phyloP scores from a whole-genome alignment of 2,329 filamentous ascomycete species.

The Tolypocladium paradoxum region DNA sequence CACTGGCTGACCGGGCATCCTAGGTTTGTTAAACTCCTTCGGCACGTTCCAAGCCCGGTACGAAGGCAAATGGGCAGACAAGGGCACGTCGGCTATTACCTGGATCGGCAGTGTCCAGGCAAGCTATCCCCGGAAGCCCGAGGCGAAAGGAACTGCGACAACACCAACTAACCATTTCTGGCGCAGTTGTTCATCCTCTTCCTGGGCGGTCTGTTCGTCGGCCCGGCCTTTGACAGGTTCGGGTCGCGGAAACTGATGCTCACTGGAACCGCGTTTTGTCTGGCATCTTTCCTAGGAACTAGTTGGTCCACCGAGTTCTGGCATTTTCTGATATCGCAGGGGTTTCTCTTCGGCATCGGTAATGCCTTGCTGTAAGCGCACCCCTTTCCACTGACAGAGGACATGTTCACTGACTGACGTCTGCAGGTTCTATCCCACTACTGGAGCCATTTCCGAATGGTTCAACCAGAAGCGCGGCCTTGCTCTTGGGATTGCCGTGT shows the following conservation, averaged over 20 bases:
- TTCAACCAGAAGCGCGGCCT: conserved; percentile 18
- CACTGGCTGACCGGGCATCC: not conserved
- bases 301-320: conserved; percentile 21
- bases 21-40: conserved; percentile 30
- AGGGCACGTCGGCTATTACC: conserved; percentile 20
- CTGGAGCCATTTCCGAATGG: conserved; percentile 18
- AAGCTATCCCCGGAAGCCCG: not conserved
- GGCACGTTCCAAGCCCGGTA: conserved; percentile 47
- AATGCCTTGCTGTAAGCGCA: conserved; percentile 20
- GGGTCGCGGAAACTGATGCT: conserved; percentile 23
- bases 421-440: conserved; percentile 19
- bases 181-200: conserved; percentile 27
- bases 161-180: too few species aligned
- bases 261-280: conserved; percentile 21
- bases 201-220: conserved; percentile 25
- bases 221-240: conserved; percentile 28
- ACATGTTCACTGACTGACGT: not conserved
- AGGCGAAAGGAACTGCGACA: too few species aligned
- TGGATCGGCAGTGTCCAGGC: conserved; percentile 29
- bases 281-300: conserved; percentile 26
- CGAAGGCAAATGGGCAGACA: conserved; percentile 18
- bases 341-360: conserved; percentile 29
- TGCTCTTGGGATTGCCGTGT: conserved; percentile 19
- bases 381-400: not conserved
- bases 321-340: conserved; percentile 28